Percentiles rank a stretch among this genome's conserved stretches.
phyloP scores from a whole-genome alignment of 2,329 filamentous ascomycete genomes.

The Lachnum nothofagi region DNA sequence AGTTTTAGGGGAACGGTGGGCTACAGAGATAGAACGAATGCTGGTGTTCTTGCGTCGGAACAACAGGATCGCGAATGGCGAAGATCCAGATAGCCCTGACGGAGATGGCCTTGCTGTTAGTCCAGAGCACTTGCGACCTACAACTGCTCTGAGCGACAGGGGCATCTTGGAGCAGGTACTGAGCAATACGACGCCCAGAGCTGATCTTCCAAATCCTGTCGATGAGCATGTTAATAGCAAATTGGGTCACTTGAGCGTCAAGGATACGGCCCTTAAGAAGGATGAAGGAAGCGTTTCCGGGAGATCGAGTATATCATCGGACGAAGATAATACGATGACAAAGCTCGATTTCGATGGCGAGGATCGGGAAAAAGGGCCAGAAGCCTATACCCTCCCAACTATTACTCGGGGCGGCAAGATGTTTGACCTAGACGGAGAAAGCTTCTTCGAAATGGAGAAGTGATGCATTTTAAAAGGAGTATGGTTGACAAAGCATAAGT shows the following conservation, averaged over 20 bases:
- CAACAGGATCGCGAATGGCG: constrained; percentile 26
- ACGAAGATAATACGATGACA: background rate
- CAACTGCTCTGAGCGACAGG: constrained; percentile 29
- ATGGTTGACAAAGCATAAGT: background rate
- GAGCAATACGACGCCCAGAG: constrained; percentile 30
- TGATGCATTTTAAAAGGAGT: background rate
- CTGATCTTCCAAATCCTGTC: constrained; percentile 28
- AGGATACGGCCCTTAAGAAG: background rate
- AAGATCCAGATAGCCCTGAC: constrained; percentile 11
- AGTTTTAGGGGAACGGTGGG: constrained; percentile 29
- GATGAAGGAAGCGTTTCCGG: background rate
- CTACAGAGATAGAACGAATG: constrained; percentile 27
- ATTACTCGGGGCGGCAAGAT: background rate
- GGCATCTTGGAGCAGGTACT: constrained; percentile 32
- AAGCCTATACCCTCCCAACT: background rate
- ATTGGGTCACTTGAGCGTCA: constrained; percentile 13
- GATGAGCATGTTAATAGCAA: constrained; percentile 21
- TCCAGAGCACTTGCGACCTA: constrained; percentile 27
- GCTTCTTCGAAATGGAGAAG: background rate
- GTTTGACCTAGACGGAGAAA: background rate
- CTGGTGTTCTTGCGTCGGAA: constrained; percentile 31
- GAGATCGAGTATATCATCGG: background rate
- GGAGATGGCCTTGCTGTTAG: constrained; percentile 19
- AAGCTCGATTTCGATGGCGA: background rate
- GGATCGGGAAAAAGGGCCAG: background rate